Conservation (phyloP, 805 yeast genomes). For the Ogataea saltuana region DNA sequence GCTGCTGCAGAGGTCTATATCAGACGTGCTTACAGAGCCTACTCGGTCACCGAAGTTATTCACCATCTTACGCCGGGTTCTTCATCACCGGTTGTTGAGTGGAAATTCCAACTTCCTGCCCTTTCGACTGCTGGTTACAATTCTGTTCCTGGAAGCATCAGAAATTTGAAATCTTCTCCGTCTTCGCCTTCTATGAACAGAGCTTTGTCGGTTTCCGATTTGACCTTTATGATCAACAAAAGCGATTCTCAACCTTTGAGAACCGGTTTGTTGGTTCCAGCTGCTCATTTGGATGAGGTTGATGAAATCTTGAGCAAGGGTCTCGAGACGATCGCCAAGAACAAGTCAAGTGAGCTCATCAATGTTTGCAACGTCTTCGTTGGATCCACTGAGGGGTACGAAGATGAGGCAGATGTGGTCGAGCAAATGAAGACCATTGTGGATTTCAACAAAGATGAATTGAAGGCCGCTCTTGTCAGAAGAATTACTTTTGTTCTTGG, state of each 20-base stretch:
- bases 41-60: conserved; percentile 75
- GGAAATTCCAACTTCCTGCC: conserved; percentile 86
- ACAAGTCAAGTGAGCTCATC: conserved; percentile 47
- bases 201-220: conserved; percentile 90
- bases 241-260: conserved; percentile 69
- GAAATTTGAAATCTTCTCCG: conserved; percentile 39
- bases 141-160: conserved; percentile 54
- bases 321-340: conserved; percentile 64
- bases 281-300: conserved; percentile 81
- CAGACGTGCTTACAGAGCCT: conserved; percentile 96
- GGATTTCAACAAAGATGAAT: conserved; percentile 67
- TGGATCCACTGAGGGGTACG: conserved; percentile 71
- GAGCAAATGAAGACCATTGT: conserved; percentile 63
- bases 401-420: conserved; percentile 67
- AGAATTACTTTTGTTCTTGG: conserved; percentile 92
- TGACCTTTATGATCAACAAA: conserved; percentile 77
- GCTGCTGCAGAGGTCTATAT: conserved; percentile 98
- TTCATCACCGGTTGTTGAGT: conserved; percentile 71
- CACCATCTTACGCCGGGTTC: conserved; percentile 52
- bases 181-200: conserved; percentile 53
- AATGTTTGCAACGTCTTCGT: conserved; percentile 85
- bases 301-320: conserved; percentile 81
- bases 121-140: conserved; percentile 71
- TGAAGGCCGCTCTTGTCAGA: conserved; percentile 73
- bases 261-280: conserved; percentile 82